Percentiles rank a stretch among this genome's conserved stretches.
Conservation (phyloP, 331 rosid species). For the Spiraea crenata region DNA sequence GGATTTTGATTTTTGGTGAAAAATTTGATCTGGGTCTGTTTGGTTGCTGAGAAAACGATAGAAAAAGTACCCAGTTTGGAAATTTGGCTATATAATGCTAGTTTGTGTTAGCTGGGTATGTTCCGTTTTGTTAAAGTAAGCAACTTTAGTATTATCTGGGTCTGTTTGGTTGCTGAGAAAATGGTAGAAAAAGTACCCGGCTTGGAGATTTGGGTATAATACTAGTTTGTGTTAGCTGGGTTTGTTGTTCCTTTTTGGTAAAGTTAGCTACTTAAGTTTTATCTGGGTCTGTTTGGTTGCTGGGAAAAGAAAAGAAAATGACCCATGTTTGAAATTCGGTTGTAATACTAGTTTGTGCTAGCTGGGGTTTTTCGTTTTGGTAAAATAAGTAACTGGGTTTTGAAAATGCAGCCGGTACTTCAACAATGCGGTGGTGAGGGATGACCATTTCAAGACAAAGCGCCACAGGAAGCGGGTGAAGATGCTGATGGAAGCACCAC, state of each 20-base stretch:
- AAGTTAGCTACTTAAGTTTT: too few relatives aligned
- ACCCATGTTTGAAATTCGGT: neutral
- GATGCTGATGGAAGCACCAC: slow-evolving; percentile 85
- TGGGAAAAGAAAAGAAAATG: neutral
- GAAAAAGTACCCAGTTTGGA: neutral
- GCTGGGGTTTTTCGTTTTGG: slow-evolving; percentile 1
- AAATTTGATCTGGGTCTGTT: neutral
- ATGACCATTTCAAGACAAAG: slow-evolving; percentile 86
- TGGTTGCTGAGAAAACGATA: neutral
- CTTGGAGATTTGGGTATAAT: too few relatives aligned
- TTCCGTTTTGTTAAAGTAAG: neutral
- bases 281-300: neutral
- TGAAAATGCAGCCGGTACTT: slow-evolving; percentile 74
- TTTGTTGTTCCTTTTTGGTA: too few relatives aligned
- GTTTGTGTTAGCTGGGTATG: neutral
- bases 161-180: slow-evolving; percentile 1
- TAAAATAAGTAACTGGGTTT: neutral
- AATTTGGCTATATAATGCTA: neutral
- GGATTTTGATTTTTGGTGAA: neutral
- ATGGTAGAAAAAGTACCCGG: neutral
- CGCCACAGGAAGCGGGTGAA: slow-evolving; percentile 73
- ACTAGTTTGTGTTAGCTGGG: too few relatives aligned
- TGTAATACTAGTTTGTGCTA: neutral
- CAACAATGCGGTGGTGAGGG: slow-evolving; percentile 67
- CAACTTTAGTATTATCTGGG: neutral